Percentiles rank a stretch among this genome's conserved stretches.
Conservation (phyloP, 2,329 filamentous ascomycete species). For the Fusarium torreyae region DNA sequence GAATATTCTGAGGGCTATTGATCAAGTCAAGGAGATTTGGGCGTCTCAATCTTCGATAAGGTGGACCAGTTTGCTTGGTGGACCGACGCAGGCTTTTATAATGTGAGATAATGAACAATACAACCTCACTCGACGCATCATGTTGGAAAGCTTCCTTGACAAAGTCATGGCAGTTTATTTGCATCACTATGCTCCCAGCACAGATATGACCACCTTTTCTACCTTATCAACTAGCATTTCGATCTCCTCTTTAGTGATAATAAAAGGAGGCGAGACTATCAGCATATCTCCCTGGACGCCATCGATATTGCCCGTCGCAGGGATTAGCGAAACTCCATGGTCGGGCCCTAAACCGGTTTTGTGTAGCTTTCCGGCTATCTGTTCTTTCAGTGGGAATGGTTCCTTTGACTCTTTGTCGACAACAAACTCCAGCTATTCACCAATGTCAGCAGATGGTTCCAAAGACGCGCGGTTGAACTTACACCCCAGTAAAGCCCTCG, state of each 20-base stretch:
- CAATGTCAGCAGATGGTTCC: not conserved
- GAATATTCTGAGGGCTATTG: conserved; percentile 45
- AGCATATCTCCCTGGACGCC: conserved; percentile 35
- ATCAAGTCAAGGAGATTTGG: conserved; percentile 46
- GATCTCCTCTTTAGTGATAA: conserved; percentile 23
- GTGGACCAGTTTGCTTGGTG: conserved; percentile 44
- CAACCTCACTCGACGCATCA: not conserved
- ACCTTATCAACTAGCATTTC: conserved; percentile 12
- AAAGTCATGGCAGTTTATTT: no score
- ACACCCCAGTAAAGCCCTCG: conserved; percentile 43
- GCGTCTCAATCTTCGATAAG: conserved; percentile 42
- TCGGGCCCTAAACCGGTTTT: conserved; percentile 8
- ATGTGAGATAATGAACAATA: conserved; percentile 30
- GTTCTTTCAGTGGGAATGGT: conserved; percentile 6
- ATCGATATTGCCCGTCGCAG: conserved; percentile 18
- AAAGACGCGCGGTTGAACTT: not conserved
- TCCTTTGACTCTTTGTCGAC: conserved; percentile 21
- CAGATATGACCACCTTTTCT: conserved; percentile 17
- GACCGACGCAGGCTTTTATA: conserved; percentile 45
- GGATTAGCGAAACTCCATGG: conserved; percentile 24
- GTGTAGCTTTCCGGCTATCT: conserved; percentile 26
- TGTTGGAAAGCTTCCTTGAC: no score
- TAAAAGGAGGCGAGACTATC: conserved; percentile 34
- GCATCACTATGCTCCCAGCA: conserved; percentile 11
- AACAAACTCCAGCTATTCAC: conserved; percentile 32